phyloP scores from a whole-genome alignment of 2,329 filamentous ascomycete genomes.

The Aspergillus brasiliensis region DNA sequence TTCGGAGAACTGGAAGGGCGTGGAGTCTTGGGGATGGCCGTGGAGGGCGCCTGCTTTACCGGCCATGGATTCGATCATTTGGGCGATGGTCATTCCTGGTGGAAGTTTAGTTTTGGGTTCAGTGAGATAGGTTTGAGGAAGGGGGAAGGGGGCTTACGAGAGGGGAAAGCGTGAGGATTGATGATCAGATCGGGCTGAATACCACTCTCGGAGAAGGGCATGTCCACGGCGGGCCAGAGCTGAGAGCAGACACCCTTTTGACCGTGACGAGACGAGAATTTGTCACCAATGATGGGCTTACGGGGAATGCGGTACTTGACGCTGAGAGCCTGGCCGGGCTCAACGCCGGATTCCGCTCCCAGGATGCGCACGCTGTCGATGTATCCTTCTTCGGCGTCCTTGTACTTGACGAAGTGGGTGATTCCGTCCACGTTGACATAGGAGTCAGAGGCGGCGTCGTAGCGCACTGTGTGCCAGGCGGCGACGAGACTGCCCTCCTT shows the following conservation, averaged over 20 bases:
- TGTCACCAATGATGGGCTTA: constrained; percentile 92
- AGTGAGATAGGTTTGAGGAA: not conserved
- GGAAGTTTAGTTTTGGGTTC: not conserved
- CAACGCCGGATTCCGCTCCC: constrained; percentile 78
- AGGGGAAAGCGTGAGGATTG: constrained; percentile 98
- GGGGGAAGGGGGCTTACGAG: constrained; percentile 60
- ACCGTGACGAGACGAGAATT: constrained; percentile 97
- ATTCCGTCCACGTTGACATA: constrained; percentile 83
- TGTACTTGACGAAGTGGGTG: constrained; percentile 91
- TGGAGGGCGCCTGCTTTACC: constrained; percentile 94
- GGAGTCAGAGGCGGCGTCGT: constrained; percentile 68
- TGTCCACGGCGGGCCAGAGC: constrained; percentile 89
- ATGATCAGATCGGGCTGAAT: constrained; percentile 98
- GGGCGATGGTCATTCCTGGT: constrained; percentile 87
- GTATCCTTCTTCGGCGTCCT: constrained; percentile 83
- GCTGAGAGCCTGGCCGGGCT: constrained; percentile 83
- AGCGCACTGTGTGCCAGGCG: constrained; percentile 85
- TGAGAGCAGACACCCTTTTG: constrained; percentile 97
- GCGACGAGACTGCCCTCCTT: constrained; percentile 81
- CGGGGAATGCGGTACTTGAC: constrained; percentile 92
- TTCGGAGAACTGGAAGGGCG: constrained; percentile 93
- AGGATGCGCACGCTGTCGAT: constrained; percentile 92
- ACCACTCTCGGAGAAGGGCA: constrained; percentile 95
- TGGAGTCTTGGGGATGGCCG: constrained; percentile 92
- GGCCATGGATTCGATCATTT: constrained; percentile 96